A percentile compares a stretch with the other conserved stretches of the same genome.
Conservation (phyloP, 495 filamentous ascomycete species). For the Parathielavia hyrcaniae region DNA sequence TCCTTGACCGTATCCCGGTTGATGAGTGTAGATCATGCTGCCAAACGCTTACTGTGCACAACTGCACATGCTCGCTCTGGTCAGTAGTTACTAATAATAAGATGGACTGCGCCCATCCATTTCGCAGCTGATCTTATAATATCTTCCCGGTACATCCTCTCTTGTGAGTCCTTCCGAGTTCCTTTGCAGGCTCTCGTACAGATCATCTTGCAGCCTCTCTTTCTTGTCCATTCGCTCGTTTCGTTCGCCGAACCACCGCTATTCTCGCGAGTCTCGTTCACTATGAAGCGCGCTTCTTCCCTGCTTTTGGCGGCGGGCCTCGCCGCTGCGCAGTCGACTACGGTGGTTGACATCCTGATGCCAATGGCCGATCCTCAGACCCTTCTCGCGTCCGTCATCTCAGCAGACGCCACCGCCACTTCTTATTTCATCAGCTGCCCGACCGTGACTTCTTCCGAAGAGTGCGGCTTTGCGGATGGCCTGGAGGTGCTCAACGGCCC, state of each 20-base stretch:
- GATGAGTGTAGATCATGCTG: no score
- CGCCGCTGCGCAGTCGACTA: constrained; percentile 27
- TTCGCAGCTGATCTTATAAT: no score
- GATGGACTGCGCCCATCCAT: no score
- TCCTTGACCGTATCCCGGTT: no score
- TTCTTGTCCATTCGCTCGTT: constrained; percentile 1
- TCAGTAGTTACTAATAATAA: no score
- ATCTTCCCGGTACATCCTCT: no score
- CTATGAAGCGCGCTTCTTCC: constrained; percentile 17
- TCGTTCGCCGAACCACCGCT: not conserved
- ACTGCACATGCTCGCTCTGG: no score
- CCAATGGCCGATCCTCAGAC: constrained; percentile 33
- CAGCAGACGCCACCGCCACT: constrained; percentile 36
- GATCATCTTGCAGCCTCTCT: not conserved
- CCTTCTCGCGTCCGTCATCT: constrained; percentile 40
- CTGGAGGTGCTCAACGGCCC: constrained; percentile 32
- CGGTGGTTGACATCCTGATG: constrained; percentile 35
- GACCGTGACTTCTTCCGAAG: constrained; percentile 23
- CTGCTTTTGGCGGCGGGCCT: constrained; percentile 26
- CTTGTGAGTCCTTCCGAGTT: not conserved
- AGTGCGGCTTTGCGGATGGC: constrained; percentile 21
- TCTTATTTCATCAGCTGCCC: constrained; percentile 41
- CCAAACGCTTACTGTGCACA: no score
- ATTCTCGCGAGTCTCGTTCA: not conserved
- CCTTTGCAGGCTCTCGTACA: not conserved